Percentiles rank a stretch among this genome's conserved stretches.
phyloP scores from a whole-genome alignment of 2,329 filamentous ascomycete species.

The Beauveria sp. region DNA sequence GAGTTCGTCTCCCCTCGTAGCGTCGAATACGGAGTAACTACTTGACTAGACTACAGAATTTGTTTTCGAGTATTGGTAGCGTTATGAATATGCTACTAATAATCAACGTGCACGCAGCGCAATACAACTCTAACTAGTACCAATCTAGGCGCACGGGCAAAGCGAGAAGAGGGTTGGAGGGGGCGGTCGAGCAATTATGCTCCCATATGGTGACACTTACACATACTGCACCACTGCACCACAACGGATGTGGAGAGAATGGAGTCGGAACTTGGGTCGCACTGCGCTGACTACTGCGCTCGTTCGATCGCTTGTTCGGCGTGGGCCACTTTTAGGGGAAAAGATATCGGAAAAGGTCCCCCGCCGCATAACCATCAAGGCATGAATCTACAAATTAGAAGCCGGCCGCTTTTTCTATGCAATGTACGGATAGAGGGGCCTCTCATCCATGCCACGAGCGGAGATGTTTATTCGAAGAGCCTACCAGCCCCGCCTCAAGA shows the following conservation, averaged over 20 bases:
- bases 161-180: neutral
- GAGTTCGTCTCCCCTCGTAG: neutral
- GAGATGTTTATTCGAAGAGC: neutral
- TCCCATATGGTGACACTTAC: neutral
- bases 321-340: neutral
- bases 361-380: neutral
- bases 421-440: neutral
- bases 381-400: neutral
- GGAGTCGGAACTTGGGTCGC: neutral
- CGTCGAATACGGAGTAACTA: neutral
- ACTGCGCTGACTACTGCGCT: slow-evolving; percentile 5
- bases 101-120: neutral
- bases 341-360: neutral
- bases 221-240: neutral
- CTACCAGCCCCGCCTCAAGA: neutral
- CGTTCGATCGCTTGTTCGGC: slow-evolving; percentile 1
- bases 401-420: neutral
- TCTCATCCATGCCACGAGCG: neutral
- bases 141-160: neutral
- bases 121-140: neutral
- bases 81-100: neutral
- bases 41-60: neutral
- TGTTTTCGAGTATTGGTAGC: slow-evolving; percentile 5
- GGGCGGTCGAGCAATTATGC: neutral
- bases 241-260: neutral